A percentile compares a stretch with the other conserved stretches of the same genome.
phyloP scores from a whole-genome alignment of 2,329 filamentous ascomycete genomes.

The Xylariomycetidae sp. region DNA sequence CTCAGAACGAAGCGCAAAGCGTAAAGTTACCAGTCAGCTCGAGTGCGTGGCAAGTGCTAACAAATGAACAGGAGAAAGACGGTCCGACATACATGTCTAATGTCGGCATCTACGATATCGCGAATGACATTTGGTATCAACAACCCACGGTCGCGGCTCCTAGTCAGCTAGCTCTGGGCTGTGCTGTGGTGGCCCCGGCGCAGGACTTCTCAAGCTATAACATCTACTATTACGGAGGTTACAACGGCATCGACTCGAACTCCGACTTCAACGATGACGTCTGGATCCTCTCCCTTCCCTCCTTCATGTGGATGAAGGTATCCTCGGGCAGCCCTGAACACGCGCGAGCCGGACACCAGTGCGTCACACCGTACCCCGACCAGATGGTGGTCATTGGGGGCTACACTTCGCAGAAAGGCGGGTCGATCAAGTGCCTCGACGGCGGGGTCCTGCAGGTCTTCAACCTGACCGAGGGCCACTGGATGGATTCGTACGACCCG shows the following conservation, averaged over 20 bases:
- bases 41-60: conserved; percentile 20
- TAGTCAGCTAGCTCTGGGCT: conserved; percentile 58
- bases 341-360: conserved; percentile 69
- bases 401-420: conserved; percentile 36
- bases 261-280: conserved; percentile 58
- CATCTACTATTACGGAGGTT: conserved; percentile 82
- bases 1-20: conserved; percentile 31
- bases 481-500: conserved; percentile 68
- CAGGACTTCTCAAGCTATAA: conserved; percentile 71
- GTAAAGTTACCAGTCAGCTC: conserved; percentile 29
- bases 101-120: conserved; percentile 76
- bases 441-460: conserved; percentile 59
- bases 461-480: conserved; percentile 65
- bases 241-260: conserved; percentile 44
- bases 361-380: conserved; percentile 69
- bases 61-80: conserved; percentile 44
- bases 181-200: conserved; percentile 69
- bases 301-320: conserved; percentile 70
- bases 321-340: conserved; percentile 38
- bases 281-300: conserved; percentile 76
- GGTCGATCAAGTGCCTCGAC: conserved; percentile 39
- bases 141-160: conserved; percentile 61
- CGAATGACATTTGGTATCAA: conserved; percentile 60
- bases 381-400: conserved; percentile 80
- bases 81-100: conserved; percentile 68